These are phyloP conservation scores for Aspergillus texensis DNA, from an alignment of 2,329 filamentous ascomycete species.

Conservation along the genomic window DNA sequence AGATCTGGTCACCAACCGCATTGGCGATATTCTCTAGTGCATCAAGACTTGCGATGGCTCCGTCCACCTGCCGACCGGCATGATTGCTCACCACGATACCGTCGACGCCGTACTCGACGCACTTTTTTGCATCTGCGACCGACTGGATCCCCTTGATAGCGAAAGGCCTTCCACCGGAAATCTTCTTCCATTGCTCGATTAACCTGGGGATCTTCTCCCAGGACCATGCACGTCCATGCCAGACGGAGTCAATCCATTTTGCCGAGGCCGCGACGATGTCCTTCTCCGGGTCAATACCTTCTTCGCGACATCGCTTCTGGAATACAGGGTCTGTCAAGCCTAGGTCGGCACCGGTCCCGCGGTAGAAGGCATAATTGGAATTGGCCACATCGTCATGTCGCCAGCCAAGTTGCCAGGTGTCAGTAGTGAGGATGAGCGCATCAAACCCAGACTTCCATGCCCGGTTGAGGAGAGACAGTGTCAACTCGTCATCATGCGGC, in stretches of 20 bases:
- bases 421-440: conserved; percentile 62
- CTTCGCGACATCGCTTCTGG: conserved; percentile 53
- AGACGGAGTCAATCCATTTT: conserved; percentile 67
- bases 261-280: conserved; percentile 58
- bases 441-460: conserved; percentile 59
- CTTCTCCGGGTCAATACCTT: conserved; percentile 56
- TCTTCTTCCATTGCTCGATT: conserved; percentile 58
- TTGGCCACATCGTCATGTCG: conserved; percentile 60
- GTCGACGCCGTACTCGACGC: conserved; percentile 63
- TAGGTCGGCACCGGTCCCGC: conserved; percentile 59
- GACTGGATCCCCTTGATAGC: conserved; percentile 72
- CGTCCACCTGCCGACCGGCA: conserved; percentile 67
- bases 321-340: conserved; percentile 64
- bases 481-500: conserved; percentile 64
- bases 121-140: conserved; percentile 63
- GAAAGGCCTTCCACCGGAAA: conserved; percentile 59
- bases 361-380: conserved; percentile 66
- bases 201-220: conserved; percentile 71
- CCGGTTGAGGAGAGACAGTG: conserved; percentile 57
- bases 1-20: conserved; percentile 53
- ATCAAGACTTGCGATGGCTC: conserved; percentile 61
- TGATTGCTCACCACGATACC: conserved; percentile 73
- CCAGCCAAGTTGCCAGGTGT: conserved; percentile 68
- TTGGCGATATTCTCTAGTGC: conserved; percentile 61
- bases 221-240: conserved; percentile 64